Conservation (phyloP, 2,329 filamentous ascomycete species). For the Dothideomycetes sp. region DNA sequence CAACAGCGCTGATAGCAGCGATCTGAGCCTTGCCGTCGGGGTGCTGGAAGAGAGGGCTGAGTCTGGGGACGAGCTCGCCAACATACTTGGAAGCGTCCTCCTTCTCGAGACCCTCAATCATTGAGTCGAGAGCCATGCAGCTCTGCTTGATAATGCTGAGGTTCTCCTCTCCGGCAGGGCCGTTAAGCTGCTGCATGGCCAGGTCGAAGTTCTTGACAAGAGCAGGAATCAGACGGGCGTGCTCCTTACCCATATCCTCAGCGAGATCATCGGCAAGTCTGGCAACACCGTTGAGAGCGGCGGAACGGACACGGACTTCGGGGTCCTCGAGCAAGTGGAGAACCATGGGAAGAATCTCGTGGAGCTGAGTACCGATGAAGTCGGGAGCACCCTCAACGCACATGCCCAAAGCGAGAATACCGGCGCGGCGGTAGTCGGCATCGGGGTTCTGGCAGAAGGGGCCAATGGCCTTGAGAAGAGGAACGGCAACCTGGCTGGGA, state of each 20-base stretch:
- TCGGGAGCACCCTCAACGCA: constrained; percentile 95
- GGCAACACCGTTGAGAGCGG: constrained; percentile 78
- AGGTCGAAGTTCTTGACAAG: constrained; percentile 83
- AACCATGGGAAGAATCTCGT: constrained; percentile 75
- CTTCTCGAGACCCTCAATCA: constrained; percentile 76
- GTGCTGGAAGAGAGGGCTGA: constrained; percentile 75
- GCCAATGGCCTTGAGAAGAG: constrained; percentile 77
- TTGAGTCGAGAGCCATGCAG: constrained; percentile 81
- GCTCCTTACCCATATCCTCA: constrained; percentile 79
- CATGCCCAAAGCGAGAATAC: constrained; percentile 84
- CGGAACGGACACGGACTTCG: constrained; percentile 76
- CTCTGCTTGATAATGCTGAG: constrained; percentile 80
- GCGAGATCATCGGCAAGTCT: constrained; percentile 87
- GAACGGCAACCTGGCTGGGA: constrained; percentile 87
- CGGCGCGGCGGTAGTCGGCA: constrained; percentile 75
- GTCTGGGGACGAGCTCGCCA: constrained; percentile 69
- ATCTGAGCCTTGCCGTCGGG: constrained; percentile 84
- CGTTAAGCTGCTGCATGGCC: constrained; percentile 57
- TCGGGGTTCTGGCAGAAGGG: constrained; percentile 67
- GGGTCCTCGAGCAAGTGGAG: constrained; percentile 74
- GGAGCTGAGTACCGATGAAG: constrained; percentile 89
- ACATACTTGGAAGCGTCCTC: constrained; percentile 77
- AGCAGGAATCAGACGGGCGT: constrained; percentile 72
- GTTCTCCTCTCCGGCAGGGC: constrained; percentile 60
- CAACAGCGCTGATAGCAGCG: constrained; percentile 78